Evolutionary conservation across 352 stramenopile species (phyloP).

Genomic region (Phytophthora constricta): DNA sequence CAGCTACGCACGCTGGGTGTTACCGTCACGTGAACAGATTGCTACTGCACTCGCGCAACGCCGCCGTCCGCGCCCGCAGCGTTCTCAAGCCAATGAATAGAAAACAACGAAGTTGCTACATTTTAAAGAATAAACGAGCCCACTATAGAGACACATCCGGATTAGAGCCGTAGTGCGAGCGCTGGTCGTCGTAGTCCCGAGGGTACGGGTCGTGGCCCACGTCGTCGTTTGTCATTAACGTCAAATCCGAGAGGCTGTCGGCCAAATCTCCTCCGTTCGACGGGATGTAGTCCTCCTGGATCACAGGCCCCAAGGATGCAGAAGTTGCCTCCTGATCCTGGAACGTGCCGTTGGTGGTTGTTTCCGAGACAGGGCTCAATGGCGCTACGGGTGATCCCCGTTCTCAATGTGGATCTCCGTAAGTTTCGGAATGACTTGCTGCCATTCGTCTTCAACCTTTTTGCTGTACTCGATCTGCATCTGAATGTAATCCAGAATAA

Average conservation of each 20-base stretch:
- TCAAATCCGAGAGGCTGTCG: conserved; percentile 61
- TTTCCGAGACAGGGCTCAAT: conserved; percentile 46
- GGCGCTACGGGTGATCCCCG: conserved; percentile 38
- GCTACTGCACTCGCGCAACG: conserved; percentile 39
- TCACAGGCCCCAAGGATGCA: conserved; percentile 40
- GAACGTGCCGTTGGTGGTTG: conserved; percentile 18
- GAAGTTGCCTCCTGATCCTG: conserved; percentile 20
- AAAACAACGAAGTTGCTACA: too few relatives aligned
- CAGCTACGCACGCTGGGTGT: conserved; percentile 64
- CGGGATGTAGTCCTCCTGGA: conserved; percentile 83
- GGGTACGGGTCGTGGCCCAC: conserved; percentile 32
- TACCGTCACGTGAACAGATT: conserved; percentile 76
- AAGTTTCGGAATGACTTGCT: conserved; percentile 77
- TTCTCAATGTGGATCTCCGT: conserved; percentile 76
- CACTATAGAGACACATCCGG: conserved; percentile 42
- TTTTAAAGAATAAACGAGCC: too few relatives aligned
- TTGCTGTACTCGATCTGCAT: conserved; percentile 98
- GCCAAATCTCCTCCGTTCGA: conserved; percentile 57
- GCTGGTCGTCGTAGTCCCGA: conserved; percentile 11
- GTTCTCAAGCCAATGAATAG: background rate
- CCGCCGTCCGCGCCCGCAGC: conserved; percentile 13
- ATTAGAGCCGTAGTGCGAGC: conserved; percentile 44
- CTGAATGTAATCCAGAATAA: conserved; percentile 97
- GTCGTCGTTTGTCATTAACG: conserved; percentile 48
- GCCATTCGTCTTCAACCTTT: conserved; percentile 87